Conservation (phyloP, 495 filamentous ascomycete species). For the Margaritispora aquatica region DNA sequence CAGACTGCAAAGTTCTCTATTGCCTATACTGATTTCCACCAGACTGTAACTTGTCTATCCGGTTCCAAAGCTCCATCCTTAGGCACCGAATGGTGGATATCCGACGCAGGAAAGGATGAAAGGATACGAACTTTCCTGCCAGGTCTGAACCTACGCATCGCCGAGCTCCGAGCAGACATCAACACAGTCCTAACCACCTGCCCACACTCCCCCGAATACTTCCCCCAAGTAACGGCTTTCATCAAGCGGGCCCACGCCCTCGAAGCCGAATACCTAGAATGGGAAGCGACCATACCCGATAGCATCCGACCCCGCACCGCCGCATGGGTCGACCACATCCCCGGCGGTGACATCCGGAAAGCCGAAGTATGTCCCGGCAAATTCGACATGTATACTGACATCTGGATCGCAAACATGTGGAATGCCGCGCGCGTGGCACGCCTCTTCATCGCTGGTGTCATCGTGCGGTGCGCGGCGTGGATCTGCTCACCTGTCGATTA, state of each 20-base stretch:
- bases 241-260: slow-evolving; percentile 35
- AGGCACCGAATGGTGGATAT: slow-evolving; percentile 47
- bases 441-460: slow-evolving; percentile 37
- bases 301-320: slow-evolving; percentile 36
- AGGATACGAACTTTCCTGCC: slow-evolving; percentile 27
- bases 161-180: slow-evolving; percentile 40
- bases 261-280: slow-evolving; percentile 36
- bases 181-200: slow-evolving; percentile 31
- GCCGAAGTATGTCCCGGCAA: slow-evolving; percentile 44
- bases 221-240: slow-evolving; percentile 32
- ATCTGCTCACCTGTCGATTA: slow-evolving; percentile 44
- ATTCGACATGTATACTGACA: slow-evolving; percentile 43
- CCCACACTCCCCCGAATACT: slow-evolving; percentile 30
- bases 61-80: slow-evolving; percentile 37
- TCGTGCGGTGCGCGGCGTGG: slow-evolving; percentile 47
- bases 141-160: slow-evolving; percentile 36
- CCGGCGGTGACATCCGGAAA: slow-evolving; percentile 30
- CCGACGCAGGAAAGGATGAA: slow-evolving; percentile 28
- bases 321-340: slow-evolving; percentile 36
- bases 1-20: not conserved
- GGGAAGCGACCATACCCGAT: slow-evolving; percentile 35
- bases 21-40: not conserved
- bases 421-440: slow-evolving; percentile 39
- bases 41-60: slow-evolving; percentile 39
- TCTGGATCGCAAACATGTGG: slow-evolving; percentile 41